Evolutionary conservation across 306 rosid species (phyloP), one percentile per base, ranked within the genome.

Genomic region (Prunus padus): DNA sequence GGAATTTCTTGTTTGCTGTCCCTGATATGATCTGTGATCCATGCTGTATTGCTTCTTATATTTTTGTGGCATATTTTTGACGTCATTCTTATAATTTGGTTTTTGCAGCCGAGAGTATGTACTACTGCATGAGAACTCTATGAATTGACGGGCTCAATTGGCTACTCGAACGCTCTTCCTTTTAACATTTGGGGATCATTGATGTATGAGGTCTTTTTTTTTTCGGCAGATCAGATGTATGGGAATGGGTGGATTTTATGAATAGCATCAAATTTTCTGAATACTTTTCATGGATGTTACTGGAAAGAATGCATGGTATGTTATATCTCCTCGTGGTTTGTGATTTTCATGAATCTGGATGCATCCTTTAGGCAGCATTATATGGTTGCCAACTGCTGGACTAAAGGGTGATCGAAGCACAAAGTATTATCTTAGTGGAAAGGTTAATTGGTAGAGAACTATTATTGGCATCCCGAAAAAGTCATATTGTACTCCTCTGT

Each of bases 51-150:
- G 19, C 9, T 20, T 3, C 10, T 59, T 18, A 61, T 19, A 19
- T 19, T 2, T 31, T 10, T 23, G 44, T 52, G 14, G 25, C 26
- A 11, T 12, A 8, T 33, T 60, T 28, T 40, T 51, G 45, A 45
- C 23, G 23, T 49, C 11, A 11, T 60, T 20, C n/a, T 5, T 61
- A 31, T 16, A n/a, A 51, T 47, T 69, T 69, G 69, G 13, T 45
- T 49, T 80, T 80, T 90, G 87, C 89, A 95, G 99, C 88, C 99
- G 97, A 77, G 99, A 95, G 80, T 95, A 95, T 82, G 99, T 95
- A 14, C 70, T 95, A 44, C 82, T 95, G 80, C 99, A 95, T 19
- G 97, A 95, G 89, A 92, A 92, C 82, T 95, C 99, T 0, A 67
- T 80, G 69, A 68, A 61, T 23, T 89, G 82, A 86, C 47, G 56